These are phyloP conservation scores for Ceriops zippeliana DNA, from an alignment of 345 rosid species.

Conservation along the genomic window DNA sequence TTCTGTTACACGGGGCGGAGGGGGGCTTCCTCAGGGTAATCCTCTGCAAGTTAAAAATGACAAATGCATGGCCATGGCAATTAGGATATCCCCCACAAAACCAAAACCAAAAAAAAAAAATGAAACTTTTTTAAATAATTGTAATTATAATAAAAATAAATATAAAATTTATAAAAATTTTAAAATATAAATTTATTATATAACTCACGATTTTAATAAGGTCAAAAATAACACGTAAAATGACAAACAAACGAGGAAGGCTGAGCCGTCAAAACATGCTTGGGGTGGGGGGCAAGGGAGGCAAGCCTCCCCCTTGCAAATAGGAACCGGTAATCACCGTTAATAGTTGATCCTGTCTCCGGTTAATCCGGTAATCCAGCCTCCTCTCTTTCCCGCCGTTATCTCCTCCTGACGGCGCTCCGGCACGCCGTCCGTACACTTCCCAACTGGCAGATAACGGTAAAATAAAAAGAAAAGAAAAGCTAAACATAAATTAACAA, in stretches of 20 bases:
- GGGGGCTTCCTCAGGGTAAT: too few species aligned
- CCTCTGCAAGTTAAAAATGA: too few species aligned
- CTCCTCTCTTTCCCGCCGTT: slow-evolving; percentile 20
- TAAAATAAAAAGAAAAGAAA: background rate
- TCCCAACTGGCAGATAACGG: slow-evolving; percentile 24
- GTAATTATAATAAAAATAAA: too few species aligned
- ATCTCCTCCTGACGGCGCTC: slow-evolving; percentile 1
- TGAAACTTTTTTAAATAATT: too few species aligned
- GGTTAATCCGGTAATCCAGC: slow-evolving; percentile 22
- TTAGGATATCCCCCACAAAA: too few species aligned
- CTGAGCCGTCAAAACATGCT: slow-evolving; percentile 7
- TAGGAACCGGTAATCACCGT: slow-evolving; percentile 33
- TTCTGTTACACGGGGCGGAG: too few species aligned
- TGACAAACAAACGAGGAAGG: background rate
- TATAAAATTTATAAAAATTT: too few species aligned
- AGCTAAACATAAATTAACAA: background rate
- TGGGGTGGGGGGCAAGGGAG: slow-evolving; percentile 5
- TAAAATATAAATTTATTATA: too few species aligned
- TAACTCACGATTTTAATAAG: too few species aligned
- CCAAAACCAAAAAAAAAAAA: too few species aligned
- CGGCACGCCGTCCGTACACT: slow-evolving; percentile 8
- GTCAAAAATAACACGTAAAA: background rate
- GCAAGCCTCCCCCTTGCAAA: slow-evolving; percentile 16
- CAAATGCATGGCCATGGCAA: too few species aligned
- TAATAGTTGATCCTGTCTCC: slow-evolving; percentile 15